A percentile compares a stretch with the other conserved stretches of the same genome.
These are phyloP conservation scores for Mortierella sp. DNA, from an alignment of 371 early-diverging fungal species.

Conservation along the genomic window DNA sequence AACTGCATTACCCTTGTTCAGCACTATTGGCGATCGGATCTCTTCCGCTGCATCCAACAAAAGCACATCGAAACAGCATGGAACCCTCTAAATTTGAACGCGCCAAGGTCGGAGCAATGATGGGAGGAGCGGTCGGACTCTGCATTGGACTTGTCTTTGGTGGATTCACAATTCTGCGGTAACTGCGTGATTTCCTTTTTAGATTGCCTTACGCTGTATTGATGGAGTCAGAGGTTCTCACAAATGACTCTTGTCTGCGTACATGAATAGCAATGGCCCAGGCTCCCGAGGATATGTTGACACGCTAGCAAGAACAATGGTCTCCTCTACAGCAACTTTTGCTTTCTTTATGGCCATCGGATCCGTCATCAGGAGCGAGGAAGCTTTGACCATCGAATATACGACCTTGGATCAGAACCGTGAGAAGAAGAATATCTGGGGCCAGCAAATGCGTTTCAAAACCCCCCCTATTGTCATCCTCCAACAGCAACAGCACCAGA, in stretches of 20 bases:
- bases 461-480: constrained; percentile 58
- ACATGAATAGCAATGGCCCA: constrained; percentile 63
- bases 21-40: no score
- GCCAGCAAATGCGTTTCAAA: constrained; percentile 42
- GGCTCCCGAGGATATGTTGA: constrained; percentile 70
- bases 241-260: background rate
- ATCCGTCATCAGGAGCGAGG: constrained; percentile 80
- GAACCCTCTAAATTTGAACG: constrained; percentile 76
- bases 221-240: no score
- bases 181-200: constrained; percentile 17
- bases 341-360: constrained; percentile 80
- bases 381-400: constrained; percentile 42
- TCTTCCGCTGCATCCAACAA: background rate
- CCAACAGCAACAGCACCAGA: constrained; percentile 28
- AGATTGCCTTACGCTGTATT: no score
- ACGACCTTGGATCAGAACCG: constrained; percentile 45
- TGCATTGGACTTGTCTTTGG: constrained; percentile 88
- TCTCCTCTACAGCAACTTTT: constrained; percentile 69
- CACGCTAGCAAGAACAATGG: constrained; percentile 68
- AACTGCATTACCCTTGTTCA: no score
- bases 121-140: constrained; percentile 88
- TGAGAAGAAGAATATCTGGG: constrained; percentile 53
- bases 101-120: constrained; percentile 83
- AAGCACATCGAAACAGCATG: constrained; percentile 45
- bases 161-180: constrained; percentile 75